Conservation (phyloP, 345 rosid genomes). For the Hibiscus tridactylites region DNA sequence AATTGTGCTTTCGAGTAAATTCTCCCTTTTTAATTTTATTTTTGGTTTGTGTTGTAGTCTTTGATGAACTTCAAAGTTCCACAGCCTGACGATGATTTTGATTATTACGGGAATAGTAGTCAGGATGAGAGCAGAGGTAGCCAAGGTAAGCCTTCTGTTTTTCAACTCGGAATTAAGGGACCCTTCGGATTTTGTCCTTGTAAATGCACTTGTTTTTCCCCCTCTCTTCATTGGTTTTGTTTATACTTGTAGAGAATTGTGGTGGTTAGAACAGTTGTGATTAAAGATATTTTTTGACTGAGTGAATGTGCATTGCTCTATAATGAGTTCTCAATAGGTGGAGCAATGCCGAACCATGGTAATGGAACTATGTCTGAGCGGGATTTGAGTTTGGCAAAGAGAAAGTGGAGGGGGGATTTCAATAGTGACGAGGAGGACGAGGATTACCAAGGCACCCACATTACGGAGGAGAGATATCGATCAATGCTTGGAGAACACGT, state of each 20-base stretch:
- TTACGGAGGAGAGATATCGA: conserved; percentile 78
- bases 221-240: not conserved
- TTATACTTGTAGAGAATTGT: not conserved
- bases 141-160: conserved; percentile 52
- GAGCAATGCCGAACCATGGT: conserved; percentile 39
- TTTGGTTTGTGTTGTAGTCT: not conserved
- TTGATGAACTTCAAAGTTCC: conserved; percentile 85
- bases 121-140: conserved; percentile 78
- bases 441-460: conserved; percentile 37
- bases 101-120: conserved; percentile 90
- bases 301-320: conserved; percentile 9
- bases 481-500: conserved; percentile 95
- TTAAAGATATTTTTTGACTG: not conserved
- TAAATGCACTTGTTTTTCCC: not conserved
- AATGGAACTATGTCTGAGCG: conserved; percentile 57
- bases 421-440: conserved; percentile 62
- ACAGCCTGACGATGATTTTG: conserved; percentile 83
- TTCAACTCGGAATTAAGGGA: conserved; percentile 36
- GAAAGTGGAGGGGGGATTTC: conserved; percentile 44
- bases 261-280: conserved; percentile 12
- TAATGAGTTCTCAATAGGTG: conserved; percentile 24
- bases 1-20: not conserved
- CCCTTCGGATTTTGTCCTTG: conserved; percentile 17
- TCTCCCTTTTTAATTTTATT: not conserved
- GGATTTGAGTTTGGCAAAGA: conserved; percentile 40